Evolutionary conservation across 768 basidiomycete genomes (phyloP), one percentile per base, ranked within the genome.

Genomic region (Kwoniella mangroviensis): DNA sequence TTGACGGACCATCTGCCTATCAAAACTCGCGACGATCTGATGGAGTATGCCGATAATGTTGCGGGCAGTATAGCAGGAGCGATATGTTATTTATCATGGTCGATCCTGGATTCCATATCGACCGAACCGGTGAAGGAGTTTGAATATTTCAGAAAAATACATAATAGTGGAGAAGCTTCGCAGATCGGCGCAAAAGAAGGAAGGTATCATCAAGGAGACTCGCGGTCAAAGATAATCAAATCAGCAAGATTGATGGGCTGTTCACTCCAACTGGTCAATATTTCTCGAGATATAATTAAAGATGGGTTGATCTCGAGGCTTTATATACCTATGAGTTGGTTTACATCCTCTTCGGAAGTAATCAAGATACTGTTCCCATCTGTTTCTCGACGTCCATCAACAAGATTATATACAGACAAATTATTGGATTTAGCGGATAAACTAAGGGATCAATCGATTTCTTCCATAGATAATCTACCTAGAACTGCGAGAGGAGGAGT

Each of bases 231-330:
- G n/a, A 55, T 67, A n/a, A 66, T 73, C 15, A 5, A 43, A 21
- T 49, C 63, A 9, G 82, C 81, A 15, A 60, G 83, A 45, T 72
- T 78, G 69, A 84, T 84, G 83, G 84, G 84, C 17, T 62, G 76
- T 26, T 81, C 84, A n/a, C 71, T 84, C n/a, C 84, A 84, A 62
- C 74, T 84, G 15, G 83, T 84, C 73, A 84, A 84, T 63, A 82
- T 84, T 53, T 79, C 83, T 3, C 67, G 84, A 13, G 84, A 84
- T 68, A 73, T 84, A 6, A 75, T 75, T 2, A 83, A 79, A 58
- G 84, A 84, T 66, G 81, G 74, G 0, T 2, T 21, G 21, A 81
- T 83, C 24, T 70, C 73, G 1, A 67, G 84, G 21, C 57, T 82
- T 11, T 84, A 84, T 73, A 71, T 84, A 11, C 84, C 84, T 4